Percentiles rank a stretch among this genome's conserved stretches.
phyloP scores from a whole-genome alignment of 345 rosid species.

The Pelargonium nanum region DNA sequence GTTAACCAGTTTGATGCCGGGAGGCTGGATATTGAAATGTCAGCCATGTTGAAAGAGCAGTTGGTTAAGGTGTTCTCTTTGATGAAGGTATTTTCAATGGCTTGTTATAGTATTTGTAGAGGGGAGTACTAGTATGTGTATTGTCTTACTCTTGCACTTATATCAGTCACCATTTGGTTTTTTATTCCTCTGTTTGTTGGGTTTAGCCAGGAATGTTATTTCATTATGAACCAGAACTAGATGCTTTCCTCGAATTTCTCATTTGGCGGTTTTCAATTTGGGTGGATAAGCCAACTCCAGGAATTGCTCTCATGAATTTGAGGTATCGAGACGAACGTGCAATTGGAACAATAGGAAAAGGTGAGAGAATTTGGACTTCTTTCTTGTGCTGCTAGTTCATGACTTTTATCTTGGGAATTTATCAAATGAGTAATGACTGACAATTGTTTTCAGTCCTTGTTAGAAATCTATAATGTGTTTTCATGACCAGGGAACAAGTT shows the following conservation, averaged over 20 bases:
- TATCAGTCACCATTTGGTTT: no score
- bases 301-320: constrained; percentile 86
- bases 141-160: no score
- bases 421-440: neutral
- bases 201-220: constrained; percentile 97
- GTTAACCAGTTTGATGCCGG: constrained; percentile 97
- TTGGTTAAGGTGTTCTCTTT: constrained; percentile 85
- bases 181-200: constrained; percentile 27
- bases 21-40: constrained; percentile 87
- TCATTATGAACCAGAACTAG: constrained; percentile 98
- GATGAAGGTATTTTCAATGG: constrained; percentile 49
- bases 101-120: constrained; percentile 4
- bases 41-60: constrained; percentile 95
- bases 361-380: constrained; percentile 30
- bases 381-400: constrained; percentile 12
- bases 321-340: constrained; percentile 81
- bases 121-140: neutral
- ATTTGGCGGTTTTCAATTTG: constrained; percentile 98
- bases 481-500: no score
- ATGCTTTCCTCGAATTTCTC: constrained; percentile 97
- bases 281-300: constrained; percentile 99
- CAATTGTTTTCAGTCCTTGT: neutral
- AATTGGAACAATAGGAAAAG: constrained; percentile 31
- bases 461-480: no score
- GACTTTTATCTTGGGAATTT: neutral